These are phyloP conservation scores for Clonostachys chloroleuca DNA, from an alignment of 2,329 filamentous ascomycete species.

Conservation along the genomic window DNA sequence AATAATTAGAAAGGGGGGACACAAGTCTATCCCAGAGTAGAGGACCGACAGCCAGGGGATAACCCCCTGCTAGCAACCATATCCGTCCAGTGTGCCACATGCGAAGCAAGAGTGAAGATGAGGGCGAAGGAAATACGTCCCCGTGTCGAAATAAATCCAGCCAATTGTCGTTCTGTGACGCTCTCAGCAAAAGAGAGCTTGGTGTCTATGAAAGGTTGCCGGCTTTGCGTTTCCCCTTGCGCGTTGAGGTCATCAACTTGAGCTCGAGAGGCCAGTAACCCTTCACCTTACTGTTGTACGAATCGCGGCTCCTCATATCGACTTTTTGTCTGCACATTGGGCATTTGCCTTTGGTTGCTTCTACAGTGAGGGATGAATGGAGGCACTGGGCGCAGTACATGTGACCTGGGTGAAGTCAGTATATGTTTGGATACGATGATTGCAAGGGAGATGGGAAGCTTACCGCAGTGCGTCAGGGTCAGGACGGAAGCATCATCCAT, in stretches of 20 bases:
- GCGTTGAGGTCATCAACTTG: conserved; percentile 55
- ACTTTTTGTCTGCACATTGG: conserved; percentile 61
- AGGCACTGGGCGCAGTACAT: conserved; percentile 61
- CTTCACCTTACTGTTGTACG: conserved; percentile 39
- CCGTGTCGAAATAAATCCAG: no score
- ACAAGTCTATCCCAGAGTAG: no score
- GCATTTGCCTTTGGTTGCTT: conserved; percentile 51
- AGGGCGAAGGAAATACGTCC: no score
- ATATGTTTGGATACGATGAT: conserved; percentile 6
- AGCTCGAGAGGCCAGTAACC: conserved; percentile 56
- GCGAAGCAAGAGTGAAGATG: no score
- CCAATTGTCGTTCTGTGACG: no score
- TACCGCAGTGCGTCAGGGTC: conserved; percentile 65
- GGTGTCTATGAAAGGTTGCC: background rate
- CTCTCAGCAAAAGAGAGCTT: no score
- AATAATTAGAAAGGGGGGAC: no score
- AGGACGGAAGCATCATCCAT: conserved; percentile 57
- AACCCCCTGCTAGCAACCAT: no score
- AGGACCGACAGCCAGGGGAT: no score
- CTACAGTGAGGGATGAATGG: conserved; percentile 54
- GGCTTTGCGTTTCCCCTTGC: conserved; percentile 35
- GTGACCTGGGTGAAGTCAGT: conserved; percentile 40
- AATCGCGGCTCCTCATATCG: conserved; percentile 35
- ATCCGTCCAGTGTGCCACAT: no score
- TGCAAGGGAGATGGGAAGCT: conserved; percentile 15